phyloP scores from a whole-genome alignment of 345 rosid genomes.

The Raphanus raphanistrum region DNA sequence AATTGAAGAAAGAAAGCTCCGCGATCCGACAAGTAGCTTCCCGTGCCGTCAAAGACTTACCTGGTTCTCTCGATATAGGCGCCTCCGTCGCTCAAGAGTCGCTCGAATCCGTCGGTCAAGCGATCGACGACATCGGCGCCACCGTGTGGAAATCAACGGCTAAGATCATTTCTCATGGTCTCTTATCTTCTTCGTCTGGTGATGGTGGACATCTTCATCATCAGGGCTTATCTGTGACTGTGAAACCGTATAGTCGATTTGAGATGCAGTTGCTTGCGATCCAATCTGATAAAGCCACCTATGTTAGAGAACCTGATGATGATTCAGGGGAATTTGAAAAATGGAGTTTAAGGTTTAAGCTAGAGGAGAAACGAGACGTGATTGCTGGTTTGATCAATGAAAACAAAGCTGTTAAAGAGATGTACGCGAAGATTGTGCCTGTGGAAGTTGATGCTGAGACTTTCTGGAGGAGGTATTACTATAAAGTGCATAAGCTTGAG shows the following conservation, averaged over 20 bases:
- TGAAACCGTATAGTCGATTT: slow-evolving; percentile 63
- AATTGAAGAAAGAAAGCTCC: slow-evolving; percentile 64
- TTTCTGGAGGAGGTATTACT: slow-evolving; percentile 71
- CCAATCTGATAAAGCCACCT: slow-evolving; percentile 53
- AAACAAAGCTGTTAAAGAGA: slow-evolving; percentile 42
- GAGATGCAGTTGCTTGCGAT: slow-evolving; percentile 60
- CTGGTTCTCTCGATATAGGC: slow-evolving; percentile 64
- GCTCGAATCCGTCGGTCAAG: slow-evolving; percentile 74
- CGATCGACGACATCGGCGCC: slow-evolving; percentile 77
- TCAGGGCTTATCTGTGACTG: slow-evolving; percentile 17
- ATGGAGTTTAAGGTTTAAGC: slow-evolving; percentile 57
- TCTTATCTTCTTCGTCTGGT: slow-evolving; percentile 34
- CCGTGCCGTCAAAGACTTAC: slow-evolving; percentile 68
- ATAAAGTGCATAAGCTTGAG: slow-evolving; percentile 52
- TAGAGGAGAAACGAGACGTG: slow-evolving; percentile 50
- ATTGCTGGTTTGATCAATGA: slow-evolving; percentile 43
- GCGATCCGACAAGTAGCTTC: slow-evolving; percentile 69
- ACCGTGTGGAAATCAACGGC: slow-evolving; percentile 78
- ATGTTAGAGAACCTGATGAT: slow-evolving; percentile 59
- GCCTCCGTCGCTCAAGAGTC: slow-evolving; percentile 79
- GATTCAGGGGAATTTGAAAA: slow-evolving; percentile 48
- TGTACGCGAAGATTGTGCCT: slow-evolving; percentile 50
- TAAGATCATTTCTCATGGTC: slow-evolving; percentile 62
- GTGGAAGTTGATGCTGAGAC: slow-evolving; percentile 46
- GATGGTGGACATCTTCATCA: too few relatives aligned